Evolutionary conservation across 2,329 filamentous ascomycete genomes (phyloP).

Genomic region (Daldinia eschscholtzii): DNA sequence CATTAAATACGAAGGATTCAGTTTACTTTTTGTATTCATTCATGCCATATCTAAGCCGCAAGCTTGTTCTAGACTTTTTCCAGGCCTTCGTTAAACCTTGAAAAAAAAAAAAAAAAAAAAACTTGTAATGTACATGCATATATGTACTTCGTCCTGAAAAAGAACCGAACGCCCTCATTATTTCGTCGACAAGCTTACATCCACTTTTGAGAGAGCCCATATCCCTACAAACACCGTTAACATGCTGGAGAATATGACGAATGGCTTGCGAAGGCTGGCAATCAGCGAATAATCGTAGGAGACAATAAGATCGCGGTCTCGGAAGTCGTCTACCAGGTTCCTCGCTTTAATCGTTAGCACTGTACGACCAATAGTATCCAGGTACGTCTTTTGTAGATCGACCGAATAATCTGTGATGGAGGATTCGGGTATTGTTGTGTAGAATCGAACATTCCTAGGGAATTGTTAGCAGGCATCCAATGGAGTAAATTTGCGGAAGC

Average conservation of each 20-base stretch:
- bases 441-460: conserved; percentile 81
- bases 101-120: conserved; percentile 38
- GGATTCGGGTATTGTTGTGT: conserved; percentile 76
- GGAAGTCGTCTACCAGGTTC: conserved; percentile 91
- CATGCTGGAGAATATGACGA: conserved; percentile 81
- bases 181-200: conserved; percentile 78
- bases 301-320: conserved; percentile 85
- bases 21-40: conserved; percentile 36
- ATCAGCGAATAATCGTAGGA: conserved; percentile 86
- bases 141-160: conserved; percentile 34
- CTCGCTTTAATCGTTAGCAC: conserved; percentile 81
- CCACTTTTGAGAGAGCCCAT: conserved; percentile 82
- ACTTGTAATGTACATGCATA: conserved; percentile 37
- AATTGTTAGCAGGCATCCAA: conserved; percentile 59
- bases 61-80: conserved; percentile 30
- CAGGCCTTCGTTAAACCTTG: conserved; percentile 26
- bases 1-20: conserved; percentile 9
- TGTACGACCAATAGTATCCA: conserved; percentile 93
- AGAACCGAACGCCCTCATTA: conserved; percentile 47
- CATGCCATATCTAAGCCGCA: conserved; percentile 28
- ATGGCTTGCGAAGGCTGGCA: conserved; percentile 85
- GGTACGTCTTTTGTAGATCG: conserved; percentile 84
- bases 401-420: conserved; percentile 70
- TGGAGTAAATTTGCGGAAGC: background rate
- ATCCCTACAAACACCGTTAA: conserved; percentile 79